phyloP scores from a whole-genome alignment of 2,329 filamentous ascomycete genomes.

The Dactylellina sp. region DNA sequence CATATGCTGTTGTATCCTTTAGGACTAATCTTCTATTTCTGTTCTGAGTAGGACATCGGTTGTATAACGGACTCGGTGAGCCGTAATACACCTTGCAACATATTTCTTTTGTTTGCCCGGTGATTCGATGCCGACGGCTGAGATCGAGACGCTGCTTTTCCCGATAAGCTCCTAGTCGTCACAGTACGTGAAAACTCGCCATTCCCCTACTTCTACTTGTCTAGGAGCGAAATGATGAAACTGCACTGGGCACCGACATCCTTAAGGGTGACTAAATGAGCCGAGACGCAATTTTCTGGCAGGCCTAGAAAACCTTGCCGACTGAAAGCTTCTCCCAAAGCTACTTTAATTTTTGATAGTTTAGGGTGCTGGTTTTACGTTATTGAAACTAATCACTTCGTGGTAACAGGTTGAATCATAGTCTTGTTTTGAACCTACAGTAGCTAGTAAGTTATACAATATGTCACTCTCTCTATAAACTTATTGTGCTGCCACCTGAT shows the following conservation, averaged over 20 bases:
- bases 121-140: slow-evolving; percentile 57
- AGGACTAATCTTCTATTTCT: neutral
- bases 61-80: too few species aligned
- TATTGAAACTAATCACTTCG: neutral
- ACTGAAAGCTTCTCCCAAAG: slow-evolving; percentile 72
- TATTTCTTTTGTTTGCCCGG: too few species aligned
- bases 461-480: neutral
- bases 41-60: too few species aligned
- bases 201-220: neutral
- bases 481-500: slow-evolving; percentile 61
- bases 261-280: slow-evolving; percentile 51
- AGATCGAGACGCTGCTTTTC: neutral
- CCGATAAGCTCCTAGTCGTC: neutral
- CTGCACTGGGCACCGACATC: slow-evolving; percentile 57
- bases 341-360: slow-evolving; percentile 14
- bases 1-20: neutral
- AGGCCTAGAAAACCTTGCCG: slow-evolving; percentile 80
- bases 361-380: slow-evolving; percentile 46
- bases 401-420: too few species aligned
- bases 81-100: too few species aligned
- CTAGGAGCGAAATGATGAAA: slow-evolving; percentile 35
- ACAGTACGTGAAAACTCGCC: neutral
- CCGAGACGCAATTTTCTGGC: slow-evolving; percentile 41
- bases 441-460: neutral
- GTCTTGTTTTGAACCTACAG: neutral